Evolutionary conservation across 768 basidiomycete species (phyloP), one percentile per base, ranked within the genome.

Genomic region (Lactarius pseudohatsudake): DNA sequence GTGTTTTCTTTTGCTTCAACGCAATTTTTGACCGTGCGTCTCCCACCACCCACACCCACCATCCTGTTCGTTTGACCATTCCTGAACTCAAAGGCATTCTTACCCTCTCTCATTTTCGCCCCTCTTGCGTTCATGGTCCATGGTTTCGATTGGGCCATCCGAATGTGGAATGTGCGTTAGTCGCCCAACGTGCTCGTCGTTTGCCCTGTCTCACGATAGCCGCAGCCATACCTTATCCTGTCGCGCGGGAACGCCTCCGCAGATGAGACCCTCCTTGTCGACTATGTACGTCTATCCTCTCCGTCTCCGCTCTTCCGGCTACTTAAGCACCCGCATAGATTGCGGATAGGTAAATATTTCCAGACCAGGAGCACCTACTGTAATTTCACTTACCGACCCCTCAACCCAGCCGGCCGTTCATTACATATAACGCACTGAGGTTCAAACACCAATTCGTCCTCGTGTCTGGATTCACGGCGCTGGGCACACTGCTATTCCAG

Each of bases 191-290:
- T 13, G 63, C 30, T 34, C 10, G 32, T 36, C 4, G 16, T 30
- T 38, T 43, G 22, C 57, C 50, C 43, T 47, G 15, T 34, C 30
- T 70, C 58, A 64, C 69, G 40, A 68, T 18, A 50, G 16, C 53
- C 9, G 38, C 65, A 90, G 88, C 88, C 89, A 3, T 90, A 88
- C 67, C 77, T 91, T 6, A 75, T 80, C 7, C 75, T 91, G 32
- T 79, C 83, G 20, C 77, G 79, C 69, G 87, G 86, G 2, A 76
- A 77, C 66, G 83, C 82, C 1, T 73, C 77, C 2, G 86, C 88
- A 1, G 79, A 86, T 63, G 83, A 85, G 68, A 84, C 84, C 61
- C 73, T 91, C n/a, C 76, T 91, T 20, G 72, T 88, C 30, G 85
- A 90, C 73, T 90, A 90, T 74, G 86, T 88, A 69, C 58, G 85